A percentile compares a stretch with the other conserved stretches of the same genome.
Conservation (phyloP, 805 yeast genomes). For the Candida sonorensis region DNA sequence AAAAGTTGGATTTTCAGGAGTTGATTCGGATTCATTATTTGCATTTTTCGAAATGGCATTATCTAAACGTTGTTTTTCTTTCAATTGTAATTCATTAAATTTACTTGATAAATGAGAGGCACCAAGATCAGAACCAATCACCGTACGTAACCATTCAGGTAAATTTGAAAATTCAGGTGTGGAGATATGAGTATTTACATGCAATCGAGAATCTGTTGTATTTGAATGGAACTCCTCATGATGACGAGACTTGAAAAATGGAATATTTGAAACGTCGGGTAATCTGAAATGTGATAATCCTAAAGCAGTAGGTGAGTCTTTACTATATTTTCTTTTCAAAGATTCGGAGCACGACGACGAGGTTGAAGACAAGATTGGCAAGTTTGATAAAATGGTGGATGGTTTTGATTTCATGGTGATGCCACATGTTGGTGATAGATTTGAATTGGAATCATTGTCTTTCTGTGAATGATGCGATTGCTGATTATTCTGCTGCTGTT, state of each 20-base stretch:
- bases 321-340: too few relatives aligned
- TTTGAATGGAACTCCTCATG: conserved; percentile 42
- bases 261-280: conserved; percentile 37
- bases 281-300: conserved; percentile 46
- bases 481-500: too few relatives aligned
- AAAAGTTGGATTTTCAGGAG: conserved; percentile 36
- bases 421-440: conserved; percentile 1
- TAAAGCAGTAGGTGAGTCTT: conserved; percentile 27
- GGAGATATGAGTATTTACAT: conserved; percentile 17
- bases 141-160: conserved; percentile 49
- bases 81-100: conserved; percentile 60
- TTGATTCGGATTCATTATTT: conserved; percentile 6
- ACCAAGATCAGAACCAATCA: conserved; percentile 30
- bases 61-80: conserved; percentile 63
- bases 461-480: too few relatives aligned
- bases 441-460: too few relatives aligned
- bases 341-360: background rate
- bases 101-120: conserved; percentile 38
- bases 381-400: conserved; percentile 17
- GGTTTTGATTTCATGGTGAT: conserved; percentile 11
- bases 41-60: conserved; percentile 28
- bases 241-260: conserved; percentile 41
- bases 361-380: conserved; percentile 19
- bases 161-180: too few relatives aligned
- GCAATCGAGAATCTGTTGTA: conserved; percentile 21